These are phyloP conservation scores for Botrytis paeoniae DNA, from an alignment of 2,329 filamentous ascomycete species.

Conservation along the genomic window DNA sequence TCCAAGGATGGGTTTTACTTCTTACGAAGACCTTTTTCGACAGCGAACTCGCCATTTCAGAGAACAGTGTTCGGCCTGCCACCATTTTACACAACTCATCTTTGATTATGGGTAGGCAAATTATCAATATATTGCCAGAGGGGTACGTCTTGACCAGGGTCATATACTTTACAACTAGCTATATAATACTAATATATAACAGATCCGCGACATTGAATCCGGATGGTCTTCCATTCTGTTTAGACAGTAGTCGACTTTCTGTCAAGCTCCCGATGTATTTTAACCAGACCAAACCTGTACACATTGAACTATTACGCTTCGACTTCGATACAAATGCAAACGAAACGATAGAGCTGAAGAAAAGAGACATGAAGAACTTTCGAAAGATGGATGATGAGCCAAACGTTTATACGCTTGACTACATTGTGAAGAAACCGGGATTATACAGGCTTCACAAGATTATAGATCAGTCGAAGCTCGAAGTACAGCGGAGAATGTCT, in stretches of 20 bases:
- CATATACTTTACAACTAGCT: neutral
- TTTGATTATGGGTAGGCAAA: slow-evolving; percentile 91
- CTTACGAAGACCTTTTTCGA: slow-evolving; percentile 83
- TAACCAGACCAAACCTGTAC: slow-evolving; percentile 86
- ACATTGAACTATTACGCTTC: slow-evolving; percentile 83
- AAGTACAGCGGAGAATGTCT: slow-evolving; percentile 73
- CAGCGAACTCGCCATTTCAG: slow-evolving; percentile 89
- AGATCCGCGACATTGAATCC: slow-evolving; percentile 87
- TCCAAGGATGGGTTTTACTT: slow-evolving; percentile 69
- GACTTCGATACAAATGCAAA: slow-evolving; percentile 79
- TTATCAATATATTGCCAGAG: slow-evolving; percentile 95
- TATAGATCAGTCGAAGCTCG: slow-evolving; percentile 88
- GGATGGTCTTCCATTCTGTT: slow-evolving; percentile 73
- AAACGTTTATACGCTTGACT: slow-evolving; percentile 62
- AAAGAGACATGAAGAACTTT: slow-evolving; percentile 67
- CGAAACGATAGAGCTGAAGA: slow-evolving; percentile 73
- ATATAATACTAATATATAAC: slow-evolving; percentile 22
- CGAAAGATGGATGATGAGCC: slow-evolving; percentile 59
- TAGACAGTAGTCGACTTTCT: slow-evolving; percentile 60
- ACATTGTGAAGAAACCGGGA: slow-evolving; percentile 79
- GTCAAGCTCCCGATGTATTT: slow-evolving; percentile 80
- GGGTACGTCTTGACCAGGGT: slow-evolving; percentile 52
- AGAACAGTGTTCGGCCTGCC: slow-evolving; percentile 83
- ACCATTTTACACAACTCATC: slow-evolving; percentile 88
- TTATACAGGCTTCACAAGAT: slow-evolving; percentile 83